Percentiles rank a stretch among this genome's conserved stretches.
phyloP scores from a whole-genome alignment of 306 rosid species.

The Lotus japonicus region DNA sequence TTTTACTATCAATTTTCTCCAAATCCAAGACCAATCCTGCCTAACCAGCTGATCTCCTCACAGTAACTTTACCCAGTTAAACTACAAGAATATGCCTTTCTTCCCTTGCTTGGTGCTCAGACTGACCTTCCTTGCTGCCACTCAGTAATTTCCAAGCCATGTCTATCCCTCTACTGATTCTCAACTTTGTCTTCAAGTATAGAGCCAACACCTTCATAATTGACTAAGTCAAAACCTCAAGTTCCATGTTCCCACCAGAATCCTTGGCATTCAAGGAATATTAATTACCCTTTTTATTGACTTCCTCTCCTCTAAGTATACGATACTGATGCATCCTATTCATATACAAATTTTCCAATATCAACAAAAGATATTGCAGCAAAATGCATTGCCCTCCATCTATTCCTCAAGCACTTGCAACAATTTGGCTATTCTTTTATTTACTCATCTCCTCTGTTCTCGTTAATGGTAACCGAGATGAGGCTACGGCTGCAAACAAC shows the following conservation, averaged over 20 bases:
- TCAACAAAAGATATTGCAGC: conserved; percentile 4
- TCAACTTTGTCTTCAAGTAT: neutral
- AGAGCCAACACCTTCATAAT: neutral
- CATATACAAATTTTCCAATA: neutral
- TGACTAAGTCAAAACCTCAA: conserved; percentile 8
- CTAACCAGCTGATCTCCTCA: neutral
- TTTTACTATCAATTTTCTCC: too few species aligned
- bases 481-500: neutral
- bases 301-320: neutral
- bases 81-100: too few species aligned
- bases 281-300: neutral
- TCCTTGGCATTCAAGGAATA: neutral
- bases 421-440: conserved; percentile 9
- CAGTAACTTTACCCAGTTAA: too few species aligned
- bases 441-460: conserved; percentile 13
- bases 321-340: neutral
- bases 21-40: neutral
- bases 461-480: neutral
- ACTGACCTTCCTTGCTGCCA: neutral
- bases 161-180: neutral
- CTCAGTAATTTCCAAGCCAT: neutral
- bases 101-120: neutral
- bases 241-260: neutral
- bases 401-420: neutral
- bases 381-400: conserved; percentile 22